Conservation (phyloP, 78 protist genomes). For the Bigelowiella natans region DNA sequence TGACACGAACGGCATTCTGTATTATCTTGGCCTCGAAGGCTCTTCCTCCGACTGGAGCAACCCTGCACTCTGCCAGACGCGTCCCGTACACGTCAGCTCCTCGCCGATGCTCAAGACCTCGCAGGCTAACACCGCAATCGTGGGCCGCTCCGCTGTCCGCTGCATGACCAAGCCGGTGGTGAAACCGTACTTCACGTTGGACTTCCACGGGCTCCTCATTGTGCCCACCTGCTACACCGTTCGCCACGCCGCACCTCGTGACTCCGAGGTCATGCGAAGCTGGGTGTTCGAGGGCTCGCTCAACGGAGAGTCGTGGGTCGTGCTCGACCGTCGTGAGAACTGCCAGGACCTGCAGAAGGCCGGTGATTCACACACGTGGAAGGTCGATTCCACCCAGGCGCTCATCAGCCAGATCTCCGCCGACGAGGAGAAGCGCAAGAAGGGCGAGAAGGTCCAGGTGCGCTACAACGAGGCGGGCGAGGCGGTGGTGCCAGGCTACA, state of each 20-base stretch:
- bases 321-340: neutral
- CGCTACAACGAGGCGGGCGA: neutral
- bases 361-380: neutral
- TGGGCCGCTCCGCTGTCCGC: neutral
- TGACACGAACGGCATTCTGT: constrained; percentile 1
- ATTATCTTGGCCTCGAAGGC: neutral
- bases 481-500: neutral
- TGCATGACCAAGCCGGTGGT: neutral
- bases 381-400: neutral
- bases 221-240: neutral
- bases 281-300: constrained; percentile 10
- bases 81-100: neutral
- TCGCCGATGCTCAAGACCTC: neutral
- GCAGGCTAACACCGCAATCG: neutral
- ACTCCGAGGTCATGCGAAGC: neutral
- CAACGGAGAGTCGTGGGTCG: neutral
- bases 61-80: neutral
- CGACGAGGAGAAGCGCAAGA: neutral
- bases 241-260: neutral
- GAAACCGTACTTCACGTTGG: neutral
- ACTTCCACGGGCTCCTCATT: neutral
- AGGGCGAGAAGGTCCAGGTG: neutral
- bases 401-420: neutral
- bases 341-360: neutral
- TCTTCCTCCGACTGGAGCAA: neutral